phyloP scores from a whole-genome alignment of 2,329 filamentous ascomycete genomes.

The Fusarium pseudocircinatum region DNA sequence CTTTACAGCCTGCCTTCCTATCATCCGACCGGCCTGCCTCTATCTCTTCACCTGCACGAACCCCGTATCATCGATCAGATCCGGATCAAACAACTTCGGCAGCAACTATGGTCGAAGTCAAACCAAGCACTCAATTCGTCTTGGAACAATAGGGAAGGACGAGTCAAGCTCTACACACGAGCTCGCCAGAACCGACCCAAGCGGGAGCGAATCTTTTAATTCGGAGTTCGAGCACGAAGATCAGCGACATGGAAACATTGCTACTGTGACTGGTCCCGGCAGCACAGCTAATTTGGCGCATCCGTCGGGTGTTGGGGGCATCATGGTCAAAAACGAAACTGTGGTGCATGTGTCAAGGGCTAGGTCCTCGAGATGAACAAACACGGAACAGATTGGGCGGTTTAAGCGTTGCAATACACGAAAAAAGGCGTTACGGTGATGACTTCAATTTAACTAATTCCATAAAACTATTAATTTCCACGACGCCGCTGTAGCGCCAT shows the following conservation, averaged over 20 bases:
- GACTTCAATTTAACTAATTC: neutral
- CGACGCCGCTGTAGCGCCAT: no score
- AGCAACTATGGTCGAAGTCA: constrained; percentile 15
- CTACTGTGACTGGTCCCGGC: neutral
- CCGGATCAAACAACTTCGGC: constrained; percentile 3
- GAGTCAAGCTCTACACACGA: constrained; percentile 32
- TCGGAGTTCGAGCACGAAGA: constrained; percentile 24
- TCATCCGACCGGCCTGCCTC: constrained; percentile 28
- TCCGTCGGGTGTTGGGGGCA: neutral
- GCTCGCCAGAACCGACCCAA: constrained; percentile 11
- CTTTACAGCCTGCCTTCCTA: constrained; percentile 38
- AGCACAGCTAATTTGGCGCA: neutral
- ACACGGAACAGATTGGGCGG: neutral
- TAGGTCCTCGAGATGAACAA: neutral
- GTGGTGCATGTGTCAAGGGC: constrained; percentile 3
- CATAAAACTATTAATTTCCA: neutral
- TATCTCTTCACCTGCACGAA: constrained; percentile 24
- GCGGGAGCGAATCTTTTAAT: neutral
- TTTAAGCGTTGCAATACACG: neutral
- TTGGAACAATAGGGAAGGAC: constrained; percentile 19
- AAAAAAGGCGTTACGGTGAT: neutral
- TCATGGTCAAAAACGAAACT: constrained; percentile 38
- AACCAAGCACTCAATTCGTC: constrained; percentile 27
- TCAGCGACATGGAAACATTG: constrained; percentile 1
- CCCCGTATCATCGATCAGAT: neutral